Conservation (phyloP, 2,329 filamentous ascomycete genomes). For the Lecanicillium sp. region DNA sequence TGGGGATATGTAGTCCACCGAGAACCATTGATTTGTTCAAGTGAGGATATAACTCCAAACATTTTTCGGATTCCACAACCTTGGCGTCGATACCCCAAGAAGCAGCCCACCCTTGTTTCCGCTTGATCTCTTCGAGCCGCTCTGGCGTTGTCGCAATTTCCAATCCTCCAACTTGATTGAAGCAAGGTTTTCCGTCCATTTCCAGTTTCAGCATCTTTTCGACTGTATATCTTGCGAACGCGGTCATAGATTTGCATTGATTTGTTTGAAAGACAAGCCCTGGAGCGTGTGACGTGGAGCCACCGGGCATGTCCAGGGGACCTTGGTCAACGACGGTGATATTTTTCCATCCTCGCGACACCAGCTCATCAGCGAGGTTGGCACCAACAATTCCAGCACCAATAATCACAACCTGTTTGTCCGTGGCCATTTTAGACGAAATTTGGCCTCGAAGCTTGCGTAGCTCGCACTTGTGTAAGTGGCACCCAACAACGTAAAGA, state of each 20-base stretch:
- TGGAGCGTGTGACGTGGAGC: conserved; percentile 60
- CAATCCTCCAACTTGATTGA: conserved; percentile 58
- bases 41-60: conserved; percentile 46
- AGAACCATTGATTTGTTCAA: conserved; percentile 48
- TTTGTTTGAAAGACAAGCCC: conserved; percentile 61
- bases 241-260: conserved; percentile 49
- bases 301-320: conserved; percentile 55
- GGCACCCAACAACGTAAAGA: too few species aligned
- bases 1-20: conserved; percentile 55
- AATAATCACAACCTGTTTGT: conserved; percentile 50
- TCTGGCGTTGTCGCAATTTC: conserved; percentile 57
- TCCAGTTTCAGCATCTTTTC: conserved; percentile 52
- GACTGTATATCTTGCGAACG: conserved; percentile 55
- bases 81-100: conserved; percentile 55
- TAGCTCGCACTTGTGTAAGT: background rate
- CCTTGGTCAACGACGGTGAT: conserved; percentile 62
- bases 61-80: conserved; percentile 47
- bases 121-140: conserved; percentile 54
- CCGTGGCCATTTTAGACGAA: conserved; percentile 25
- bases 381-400: conserved; percentile 60
- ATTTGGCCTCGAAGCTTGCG: conserved; percentile 10
- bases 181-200: conserved; percentile 34
- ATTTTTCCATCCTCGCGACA: conserved; percentile 54
- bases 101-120: conserved; percentile 53
- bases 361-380: conserved; percentile 59